These are phyloP conservation scores for Moniliella sp. DNA, from an alignment of 1,284 basidiomycete species.

Conservation along the genomic window DNA sequence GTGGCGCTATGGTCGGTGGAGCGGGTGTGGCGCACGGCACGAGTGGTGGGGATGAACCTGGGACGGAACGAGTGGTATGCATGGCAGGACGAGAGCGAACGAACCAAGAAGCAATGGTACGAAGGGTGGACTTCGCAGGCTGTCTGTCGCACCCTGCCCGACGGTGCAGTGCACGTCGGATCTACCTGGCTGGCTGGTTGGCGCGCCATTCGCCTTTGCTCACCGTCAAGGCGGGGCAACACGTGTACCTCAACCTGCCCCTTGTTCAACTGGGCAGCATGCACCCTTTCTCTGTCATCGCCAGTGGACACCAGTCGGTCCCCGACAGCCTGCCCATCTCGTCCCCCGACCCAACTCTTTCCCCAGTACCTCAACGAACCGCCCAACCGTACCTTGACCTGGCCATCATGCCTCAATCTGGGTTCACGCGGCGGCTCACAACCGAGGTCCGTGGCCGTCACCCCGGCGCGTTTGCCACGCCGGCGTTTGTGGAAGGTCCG, in stretches of 20 bases:
- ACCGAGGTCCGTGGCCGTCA: not conserved
- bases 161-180: not conserved
- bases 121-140: not conserved
- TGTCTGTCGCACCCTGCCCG: no score
- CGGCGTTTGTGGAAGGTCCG: not conserved
- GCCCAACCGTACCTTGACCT: not conserved
- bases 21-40: not conserved
- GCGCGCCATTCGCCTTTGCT: not conserved
- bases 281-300: not conserved
- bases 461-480: not conserved
- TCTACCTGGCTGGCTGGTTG: not conserved
- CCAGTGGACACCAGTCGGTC: not conserved
- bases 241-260: not conserved
- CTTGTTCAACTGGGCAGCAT: not conserved
- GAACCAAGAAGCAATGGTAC: no score
- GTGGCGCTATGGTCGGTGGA: not conserved
- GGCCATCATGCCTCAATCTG: not conserved
- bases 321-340: no score
- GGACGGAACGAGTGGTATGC: not conserved
- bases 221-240: not conserved
- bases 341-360: no score
- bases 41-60: not conserved
- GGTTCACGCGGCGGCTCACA: not conserved
- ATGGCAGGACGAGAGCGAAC: no score
- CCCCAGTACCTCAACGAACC: no score